phyloP scores from a whole-genome alignment of 805 yeast species.

The Saccharomycopsis fermentans region DNA sequence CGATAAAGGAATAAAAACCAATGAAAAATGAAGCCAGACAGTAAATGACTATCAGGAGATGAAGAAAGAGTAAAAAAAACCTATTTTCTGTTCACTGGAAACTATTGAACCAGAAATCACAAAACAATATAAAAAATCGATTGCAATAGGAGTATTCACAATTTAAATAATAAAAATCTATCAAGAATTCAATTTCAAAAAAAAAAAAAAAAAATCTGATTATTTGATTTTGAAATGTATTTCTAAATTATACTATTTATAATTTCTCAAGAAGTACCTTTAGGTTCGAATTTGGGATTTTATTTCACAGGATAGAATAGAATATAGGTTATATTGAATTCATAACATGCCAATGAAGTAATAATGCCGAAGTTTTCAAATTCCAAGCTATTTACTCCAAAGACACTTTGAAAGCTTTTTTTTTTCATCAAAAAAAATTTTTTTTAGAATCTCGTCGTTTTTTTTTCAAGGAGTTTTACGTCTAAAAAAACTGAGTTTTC shows the following conservation, averaged over 20 bases:
- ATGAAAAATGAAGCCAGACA: background rate
- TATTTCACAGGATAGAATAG: background rate
- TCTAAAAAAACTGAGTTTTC: background rate
- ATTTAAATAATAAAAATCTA: conserved; percentile 1
- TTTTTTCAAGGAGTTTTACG: conserved; percentile 1
- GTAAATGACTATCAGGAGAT: background rate
- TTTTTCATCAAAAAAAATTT: background rate
- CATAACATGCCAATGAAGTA: too few species aligned
- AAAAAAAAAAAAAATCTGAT: background rate
- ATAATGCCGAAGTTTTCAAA: background rate
- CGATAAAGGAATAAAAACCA: background rate
- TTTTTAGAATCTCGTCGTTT: background rate
- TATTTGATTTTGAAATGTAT: background rate
- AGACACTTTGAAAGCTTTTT: background rate
- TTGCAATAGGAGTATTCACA: background rate
- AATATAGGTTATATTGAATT: too few species aligned
- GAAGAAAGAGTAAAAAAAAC: background rate
- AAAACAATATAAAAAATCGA: background rate
- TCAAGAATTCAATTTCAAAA: conserved; percentile 1
- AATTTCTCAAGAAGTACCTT: background rate
- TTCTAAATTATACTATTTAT: background rate
- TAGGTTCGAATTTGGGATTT: background rate
- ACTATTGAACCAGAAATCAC: background rate
- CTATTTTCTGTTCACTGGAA: background rate
- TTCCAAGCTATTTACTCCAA: background rate